Base-by-base conservation (phyloP, 305 asterid species). In the Fraxinus dipetala region DNA sequence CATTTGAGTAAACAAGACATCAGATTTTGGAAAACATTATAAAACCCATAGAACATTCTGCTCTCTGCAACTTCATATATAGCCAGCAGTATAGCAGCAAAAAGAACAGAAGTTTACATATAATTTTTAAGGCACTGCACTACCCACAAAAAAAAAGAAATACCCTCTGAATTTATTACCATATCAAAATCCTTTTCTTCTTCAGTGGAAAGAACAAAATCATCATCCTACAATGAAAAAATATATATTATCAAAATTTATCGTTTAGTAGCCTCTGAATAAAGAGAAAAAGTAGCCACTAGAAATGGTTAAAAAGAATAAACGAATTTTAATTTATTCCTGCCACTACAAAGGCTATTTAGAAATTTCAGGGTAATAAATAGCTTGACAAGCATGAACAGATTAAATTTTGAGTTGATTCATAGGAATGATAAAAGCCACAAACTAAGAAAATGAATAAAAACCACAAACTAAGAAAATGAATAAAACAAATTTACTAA, bases 171-270 rank as follows among this genome's bases (percentile, higher is more conserved):
- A 72, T 14, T 72, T 32, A 90, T 84, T 89, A 94, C 97, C 91
- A 87, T 80, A 77, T 69, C 86, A 72, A 69, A 54, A 84, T 91
- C 94, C 85, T 80, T 89, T 82, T 89, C 95, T 81, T 91, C 97
- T 88, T 86, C 92, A 11, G 86, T 82, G 30, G 94, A 82, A 85
- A 91, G 90, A 51, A 85, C 86, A 86, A 93, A 94, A 87, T 94
- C 97, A 87, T 94, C 98, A 84, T 89, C 97, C 98, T 94, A 79
- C 79, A 83, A 78, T 34, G 48, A 75, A 80, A 75, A 32, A 70
- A 38, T 4, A 2, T 51, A 26, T 73, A 78, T 67, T 36, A 40
- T 76, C n/a, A 40, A 77, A n/a, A 65, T 59, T 78, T 80, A 79
- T 65, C 1, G 8, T 72, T 82, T 24, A 61, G 32, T 30, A 69